phyloP scores from a whole-genome alignment of 1,284 basidiomycete genomes.

The Irpex sp. region DNA sequence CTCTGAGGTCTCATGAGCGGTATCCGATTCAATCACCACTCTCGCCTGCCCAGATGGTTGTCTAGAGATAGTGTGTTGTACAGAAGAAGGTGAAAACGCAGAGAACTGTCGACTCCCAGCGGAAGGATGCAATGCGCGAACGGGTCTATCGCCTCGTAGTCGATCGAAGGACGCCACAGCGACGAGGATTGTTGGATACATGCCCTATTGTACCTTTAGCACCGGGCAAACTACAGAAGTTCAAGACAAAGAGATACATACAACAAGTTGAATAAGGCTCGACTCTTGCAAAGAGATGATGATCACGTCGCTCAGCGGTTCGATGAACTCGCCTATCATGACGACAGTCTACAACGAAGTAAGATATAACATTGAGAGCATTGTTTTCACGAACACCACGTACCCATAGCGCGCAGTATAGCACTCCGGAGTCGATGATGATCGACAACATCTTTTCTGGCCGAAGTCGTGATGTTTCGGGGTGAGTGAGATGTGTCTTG shows the following conservation, averaged over 20 bases:
- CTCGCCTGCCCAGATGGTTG: no score
- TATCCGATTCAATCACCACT: no score
- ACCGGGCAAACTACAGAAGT: neutral
- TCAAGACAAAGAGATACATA: neutral
- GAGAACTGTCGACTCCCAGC: no score
- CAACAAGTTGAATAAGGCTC: neutral
- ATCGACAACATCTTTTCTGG: neutral
- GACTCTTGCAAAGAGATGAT: neutral
- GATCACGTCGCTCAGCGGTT: neutral
- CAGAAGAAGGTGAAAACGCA: no score
- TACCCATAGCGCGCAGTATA: neutral
- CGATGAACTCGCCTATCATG: neutral
- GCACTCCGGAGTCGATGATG: neutral
- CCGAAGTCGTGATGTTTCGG: neutral
- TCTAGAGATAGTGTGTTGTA: no score
- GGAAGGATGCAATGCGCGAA: no score
- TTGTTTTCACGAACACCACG: neutral
- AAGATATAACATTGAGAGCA: neutral
- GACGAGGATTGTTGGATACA: neutral
- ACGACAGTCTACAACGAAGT: neutral
- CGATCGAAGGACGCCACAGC: neutral
- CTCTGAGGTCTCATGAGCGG: no score
- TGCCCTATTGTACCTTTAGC: neutral
- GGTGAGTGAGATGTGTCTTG: neutral
- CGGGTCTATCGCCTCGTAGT: neutral